Base-by-base conservation (phyloP, 768 basidiomycete genomes). In the Suillus brevipes region DNA sequence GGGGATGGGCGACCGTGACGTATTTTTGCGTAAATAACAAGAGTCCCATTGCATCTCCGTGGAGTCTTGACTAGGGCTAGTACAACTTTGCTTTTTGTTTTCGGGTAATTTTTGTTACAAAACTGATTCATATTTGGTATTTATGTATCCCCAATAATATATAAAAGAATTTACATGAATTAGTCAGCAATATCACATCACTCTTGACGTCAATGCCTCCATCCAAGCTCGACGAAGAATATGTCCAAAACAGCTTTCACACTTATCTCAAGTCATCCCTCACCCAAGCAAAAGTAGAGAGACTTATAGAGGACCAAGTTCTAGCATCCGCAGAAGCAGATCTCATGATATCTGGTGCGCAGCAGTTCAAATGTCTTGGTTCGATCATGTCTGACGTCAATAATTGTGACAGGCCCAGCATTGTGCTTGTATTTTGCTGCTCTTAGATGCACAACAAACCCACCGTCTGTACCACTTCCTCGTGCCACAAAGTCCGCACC, bases 401-500 rank as follows among this genome's bases (percentile, higher is more conserved):
- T 20, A n/a, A n/a, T n/a, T n/a, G 6, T 25, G 18, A 25, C 61
- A 88, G 92, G 92, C 0, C 93, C 93, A 16, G 91, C 93, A 0
- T 79, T 95, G 16, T 92, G 90, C 66, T 82, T 95, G 0, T 95
- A 91, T 77, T 95, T 94, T 75, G 91, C 91, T 0, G 92, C 94
- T 0, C 79, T 95, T 7, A 82, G 91, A 31, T 89, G 85, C 37
- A 89, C 86, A 0, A 92, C 91, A 14, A 77, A 83, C 38, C 92
- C 94, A 2, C 91, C 94, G 0, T 90, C 90, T 0, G 92, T 95
- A 0, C 90, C 94, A 2, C 82, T 94, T 4, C 93, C 94, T 1
- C 84, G 87, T 31, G 72, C 71, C 7, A 72, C 79, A 7, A 89
- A 86, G 70, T 75, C 74, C 3, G 65, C 65, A 13, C 76, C 82